Conservation (phyloP, 768 basidiomycete species). For the Clavaria fumosa region DNA sequence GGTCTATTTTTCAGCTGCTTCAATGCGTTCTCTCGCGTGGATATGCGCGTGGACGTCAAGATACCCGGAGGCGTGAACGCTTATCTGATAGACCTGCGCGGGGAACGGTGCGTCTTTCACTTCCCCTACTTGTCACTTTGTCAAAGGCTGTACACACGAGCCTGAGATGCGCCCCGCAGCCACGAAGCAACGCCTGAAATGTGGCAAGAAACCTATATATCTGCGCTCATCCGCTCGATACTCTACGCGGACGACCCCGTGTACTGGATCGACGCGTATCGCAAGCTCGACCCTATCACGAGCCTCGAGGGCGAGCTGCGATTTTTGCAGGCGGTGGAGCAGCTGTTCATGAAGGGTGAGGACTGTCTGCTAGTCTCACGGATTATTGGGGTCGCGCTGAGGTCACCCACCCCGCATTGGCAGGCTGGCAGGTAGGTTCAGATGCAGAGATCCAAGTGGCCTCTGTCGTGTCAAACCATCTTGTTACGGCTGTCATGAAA, state of each 20-base stretch:
- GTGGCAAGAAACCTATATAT: conserved; percentile 97
- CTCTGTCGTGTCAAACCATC: conserved; percentile 88
- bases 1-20: conserved; percentile 84
- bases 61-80: conserved; percentile 95
- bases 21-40: conserved; percentile 95
- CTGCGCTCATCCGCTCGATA: conserved; percentile 79
- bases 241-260: conserved; percentile 93
- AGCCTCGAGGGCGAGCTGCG: conserved; percentile 75
- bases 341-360: conserved; percentile 71
- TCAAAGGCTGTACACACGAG: too few relatives aligned
- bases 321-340: conserved; percentile 84
- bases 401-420: too few relatives aligned
- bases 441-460: conserved; percentile 99
- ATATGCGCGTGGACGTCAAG: conserved; percentile 94
- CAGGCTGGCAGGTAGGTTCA: conserved; percentile 98
- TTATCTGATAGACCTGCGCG: conserved; percentile 85
- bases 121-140: not conserved
- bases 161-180: conserved; percentile 21
- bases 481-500: conserved; percentile 89
- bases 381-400: conserved; percentile 1
- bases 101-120: conserved; percentile 58
- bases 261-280: conserved; percentile 83
- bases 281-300: conserved; percentile 91
- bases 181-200: conserved; percentile 84
- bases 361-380: not conserved